These are phyloP conservation scores for Aspergillus homomorphus DNA, from an alignment of 495 filamentous ascomycete genomes.

Conservation along the genomic window DNA sequence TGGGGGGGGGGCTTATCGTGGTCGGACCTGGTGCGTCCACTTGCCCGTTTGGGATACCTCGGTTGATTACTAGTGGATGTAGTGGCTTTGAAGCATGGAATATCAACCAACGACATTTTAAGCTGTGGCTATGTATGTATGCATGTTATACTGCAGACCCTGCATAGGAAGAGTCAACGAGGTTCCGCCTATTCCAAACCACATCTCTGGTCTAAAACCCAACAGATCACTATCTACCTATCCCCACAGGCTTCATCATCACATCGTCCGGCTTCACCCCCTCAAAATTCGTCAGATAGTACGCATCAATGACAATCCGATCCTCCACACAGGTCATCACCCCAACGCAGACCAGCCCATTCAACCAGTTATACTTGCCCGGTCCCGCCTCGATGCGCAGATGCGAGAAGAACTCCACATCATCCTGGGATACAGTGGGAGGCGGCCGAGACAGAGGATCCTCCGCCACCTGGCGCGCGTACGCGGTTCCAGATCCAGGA, in stretches of 20 bases:
- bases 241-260: conserved; percentile 6
- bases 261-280: conserved; percentile 30
- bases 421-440: conserved; percentile 25
- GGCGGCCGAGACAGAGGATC: conserved; percentile 20
- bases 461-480: conserved; percentile 23
- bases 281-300: conserved; percentile 34
- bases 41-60: conserved; percentile 23
- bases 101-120: too few relatives aligned
- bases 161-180: too few relatives aligned
- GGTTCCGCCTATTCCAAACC: too few relatives aligned
- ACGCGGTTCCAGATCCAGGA: conserved; percentile 30
- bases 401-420: conserved; percentile 36
- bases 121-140: too few relatives aligned
- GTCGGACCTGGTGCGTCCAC: conserved; percentile 30
- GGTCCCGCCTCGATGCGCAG: conserved; percentile 27
- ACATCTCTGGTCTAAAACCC: not conserved
- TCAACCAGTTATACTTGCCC: conserved; percentile 34
- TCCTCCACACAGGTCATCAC: conserved; percentile 32
- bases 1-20: not conserved
- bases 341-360: conserved; percentile 32
- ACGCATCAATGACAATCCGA: conserved; percentile 35
- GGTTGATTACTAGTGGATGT: not conserved
- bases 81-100: too few relatives aligned
- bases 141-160: too few relatives aligned
- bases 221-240: conserved; percentile 7